Conservation (phyloP, 805 yeast genomes). For the Lipomyces kockii region DNA sequence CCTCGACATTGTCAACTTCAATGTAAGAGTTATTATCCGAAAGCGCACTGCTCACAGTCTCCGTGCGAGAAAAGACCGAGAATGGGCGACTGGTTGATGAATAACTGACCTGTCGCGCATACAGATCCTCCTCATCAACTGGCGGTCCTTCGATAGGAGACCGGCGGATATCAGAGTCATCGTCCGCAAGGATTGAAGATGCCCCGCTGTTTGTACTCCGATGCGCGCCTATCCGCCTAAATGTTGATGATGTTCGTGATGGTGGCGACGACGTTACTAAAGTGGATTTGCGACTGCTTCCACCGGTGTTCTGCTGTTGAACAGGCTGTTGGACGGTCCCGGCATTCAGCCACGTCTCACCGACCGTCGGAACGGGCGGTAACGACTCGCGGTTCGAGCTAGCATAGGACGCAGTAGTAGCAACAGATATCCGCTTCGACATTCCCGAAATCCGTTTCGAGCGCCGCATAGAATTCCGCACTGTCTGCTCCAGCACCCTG, state of each 20-base stretch:
- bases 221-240: slow-evolving; percentile 7
- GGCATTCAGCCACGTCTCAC: slow-evolving; percentile 54
- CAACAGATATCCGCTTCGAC: slow-evolving; percentile 44
- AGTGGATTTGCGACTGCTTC: slow-evolving; percentile 10
- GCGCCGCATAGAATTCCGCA: slow-evolving; percentile 80
- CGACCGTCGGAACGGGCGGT: slow-evolving; percentile 49
- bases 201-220: slow-evolving; percentile 12
- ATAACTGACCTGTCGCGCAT: slow-evolving; percentile 9
- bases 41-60: slow-evolving; percentile 20
- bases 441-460: slow-evolving; percentile 63
- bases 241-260: slow-evolving; percentile 15
- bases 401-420: slow-evolving; percentile 41
- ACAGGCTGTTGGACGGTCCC: not conserved
- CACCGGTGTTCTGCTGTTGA: slow-evolving; percentile 14
- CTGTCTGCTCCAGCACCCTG: slow-evolving; percentile 73
- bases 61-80: slow-evolving; percentile 19
- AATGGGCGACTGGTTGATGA: slow-evolving; percentile 14
- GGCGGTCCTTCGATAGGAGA: slow-evolving; percentile 8
- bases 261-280: slow-evolving; percentile 11
- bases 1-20: slow-evolving; percentile 34
- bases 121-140: slow-evolving; percentile 12
- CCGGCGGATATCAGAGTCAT: not conserved
- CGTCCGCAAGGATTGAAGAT: slow-evolving; percentile 2
- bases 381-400: slow-evolving; percentile 32
- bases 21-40: slow-evolving; percentile 36